Percentiles rank a stretch among this genome's conserved stretches.
phyloP scores from a whole-genome alignment of 768 basidiomycete genomes.

The Mycena capillaripes region DNA sequence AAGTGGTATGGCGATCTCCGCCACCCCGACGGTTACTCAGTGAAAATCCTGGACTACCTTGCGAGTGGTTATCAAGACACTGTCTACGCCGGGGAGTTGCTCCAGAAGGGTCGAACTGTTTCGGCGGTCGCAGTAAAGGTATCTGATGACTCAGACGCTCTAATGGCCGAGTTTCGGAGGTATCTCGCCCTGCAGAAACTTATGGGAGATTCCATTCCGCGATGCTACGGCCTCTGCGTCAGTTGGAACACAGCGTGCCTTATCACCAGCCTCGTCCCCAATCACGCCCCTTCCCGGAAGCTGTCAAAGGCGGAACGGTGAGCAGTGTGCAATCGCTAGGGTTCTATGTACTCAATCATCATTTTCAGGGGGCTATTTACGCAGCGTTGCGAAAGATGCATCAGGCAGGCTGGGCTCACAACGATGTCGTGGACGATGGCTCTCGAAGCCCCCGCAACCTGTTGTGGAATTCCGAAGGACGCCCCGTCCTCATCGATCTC shows the following conservation, averaged over 20 bases:
- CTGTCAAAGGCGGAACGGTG: conserved; percentile 14
- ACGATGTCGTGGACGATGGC: conserved; percentile 10
- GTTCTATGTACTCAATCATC: conserved; percentile 7
- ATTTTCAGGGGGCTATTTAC: conserved; percentile 16
- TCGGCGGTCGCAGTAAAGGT: conserved; percentile 12
- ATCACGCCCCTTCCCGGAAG: conserved; percentile 1
- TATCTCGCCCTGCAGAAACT: not conserved
- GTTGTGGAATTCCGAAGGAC: conserved; percentile 10
- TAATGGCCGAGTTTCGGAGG: conserved; percentile 7
- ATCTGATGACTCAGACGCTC: not conserved
- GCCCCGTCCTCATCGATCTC: conserved; percentile 21
- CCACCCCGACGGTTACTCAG: conserved; percentile 1
- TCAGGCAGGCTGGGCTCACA: conserved; percentile 9
- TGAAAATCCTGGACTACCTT: not conserved
- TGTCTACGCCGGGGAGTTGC: conserved; percentile 11
- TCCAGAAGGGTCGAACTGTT: not conserved
- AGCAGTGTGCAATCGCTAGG: not conserved
- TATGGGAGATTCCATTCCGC: conserved; percentile 3
- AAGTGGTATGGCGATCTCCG: conserved; percentile 9
- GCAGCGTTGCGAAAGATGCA: not conserved
- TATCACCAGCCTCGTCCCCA: conserved; percentile 1
- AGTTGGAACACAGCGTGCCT: not conserved
- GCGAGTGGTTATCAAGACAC: not conserved
- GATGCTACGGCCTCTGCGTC: conserved; percentile 13
- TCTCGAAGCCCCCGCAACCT: conserved; percentile 2